These are phyloP conservation scores for Arabidopsis lyrata DNA, from an alignment of 441 rosid species.

Conservation along the genomic window DNA sequence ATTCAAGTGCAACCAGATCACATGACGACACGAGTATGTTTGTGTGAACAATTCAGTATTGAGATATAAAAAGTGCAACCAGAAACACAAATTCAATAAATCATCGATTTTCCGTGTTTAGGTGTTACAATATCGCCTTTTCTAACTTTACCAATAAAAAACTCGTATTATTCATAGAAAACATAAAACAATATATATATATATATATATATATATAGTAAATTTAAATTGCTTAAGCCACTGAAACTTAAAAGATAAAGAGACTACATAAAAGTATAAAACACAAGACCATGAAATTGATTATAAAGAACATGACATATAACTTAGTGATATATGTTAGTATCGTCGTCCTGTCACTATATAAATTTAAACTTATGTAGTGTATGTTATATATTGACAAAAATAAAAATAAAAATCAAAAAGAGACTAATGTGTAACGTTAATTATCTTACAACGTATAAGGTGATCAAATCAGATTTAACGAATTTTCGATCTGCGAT, in stretches of 20 bases:
- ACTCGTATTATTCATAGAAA: neutral
- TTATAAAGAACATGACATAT: too few relatives aligned
- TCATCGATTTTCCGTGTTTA: conserved; percentile 22
- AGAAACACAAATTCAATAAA: conserved; percentile 14
- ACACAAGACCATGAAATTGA: too few relatives aligned
- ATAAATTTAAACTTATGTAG: too few relatives aligned
- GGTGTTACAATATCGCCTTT: conserved; percentile 21
- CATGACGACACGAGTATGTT: conserved; percentile 20
- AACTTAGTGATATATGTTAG: too few relatives aligned
- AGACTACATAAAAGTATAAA: neutral
- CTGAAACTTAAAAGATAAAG: too few relatives aligned
- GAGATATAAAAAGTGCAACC: conserved; percentile 15
- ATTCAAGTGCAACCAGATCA: conserved; percentile 24
- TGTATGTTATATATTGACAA: too few relatives aligned
- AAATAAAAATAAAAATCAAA: too few relatives aligned
- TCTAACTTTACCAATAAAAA: conserved; percentile 11
- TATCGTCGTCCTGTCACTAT: too few relatives aligned
- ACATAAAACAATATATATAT: too few relatives aligned
- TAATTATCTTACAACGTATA: too few relatives aligned
- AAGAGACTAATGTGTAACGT: too few relatives aligned
- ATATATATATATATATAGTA: too few relatives aligned
- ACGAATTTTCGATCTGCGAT: neutral
- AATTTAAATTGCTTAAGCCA: neutral
- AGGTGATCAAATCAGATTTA: neutral
- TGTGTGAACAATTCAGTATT: neutral